Percentiles rank a stretch among this genome's conserved stretches.
Evolutionary conservation across 2,329 filamentous ascomycete genomes (phyloP).

Genomic region (Neofusicoccum sp.): DNA sequence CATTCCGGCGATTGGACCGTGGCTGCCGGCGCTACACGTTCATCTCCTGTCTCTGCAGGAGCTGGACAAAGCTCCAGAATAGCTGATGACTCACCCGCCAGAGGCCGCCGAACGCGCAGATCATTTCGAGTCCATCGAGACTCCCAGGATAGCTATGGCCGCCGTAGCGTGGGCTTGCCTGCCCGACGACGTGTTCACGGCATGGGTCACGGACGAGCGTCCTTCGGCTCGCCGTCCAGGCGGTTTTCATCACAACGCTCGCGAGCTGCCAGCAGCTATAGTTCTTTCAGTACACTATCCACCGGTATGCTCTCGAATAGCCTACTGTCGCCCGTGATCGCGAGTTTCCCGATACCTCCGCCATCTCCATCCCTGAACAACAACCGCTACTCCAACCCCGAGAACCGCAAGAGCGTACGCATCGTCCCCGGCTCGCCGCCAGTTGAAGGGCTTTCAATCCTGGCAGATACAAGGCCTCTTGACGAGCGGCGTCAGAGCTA

Average conservation of each 20-base stretch:
- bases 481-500: constrained; percentile 44
- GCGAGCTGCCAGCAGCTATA: constrained; percentile 33
- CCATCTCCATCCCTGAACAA: constrained; percentile 26
- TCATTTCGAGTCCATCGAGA: constrained; percentile 17
- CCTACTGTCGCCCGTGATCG: constrained; percentile 36
- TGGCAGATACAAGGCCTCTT: constrained; percentile 36
- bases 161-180: constrained; percentile 29
- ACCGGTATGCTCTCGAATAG: constrained; percentile 33
- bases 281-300: constrained; percentile 38
- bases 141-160: constrained; percentile 23
- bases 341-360: constrained; percentile 37
- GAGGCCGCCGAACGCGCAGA: constrained; percentile 11
- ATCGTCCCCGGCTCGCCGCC: constrained; percentile 33
- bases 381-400: constrained; percentile 23
- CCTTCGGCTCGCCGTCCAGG: constrained; percentile 16
- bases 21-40: constrained; percentile 27
- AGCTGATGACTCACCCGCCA: constrained; percentile 28
- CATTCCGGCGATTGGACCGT: constrained; percentile 27
- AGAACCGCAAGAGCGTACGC: constrained; percentile 36
- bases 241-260: not conserved
- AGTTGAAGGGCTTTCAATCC: constrained; percentile 30
- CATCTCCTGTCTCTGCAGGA: constrained; percentile 26
- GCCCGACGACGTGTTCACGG: constrained; percentile 32
- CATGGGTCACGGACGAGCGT: constrained; percentile 32
- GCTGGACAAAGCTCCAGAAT: constrained; percentile 35